phyloP scores from a whole-genome alignment of 371 early-diverging fungal species.

The Mycotypha africana region DNA sequence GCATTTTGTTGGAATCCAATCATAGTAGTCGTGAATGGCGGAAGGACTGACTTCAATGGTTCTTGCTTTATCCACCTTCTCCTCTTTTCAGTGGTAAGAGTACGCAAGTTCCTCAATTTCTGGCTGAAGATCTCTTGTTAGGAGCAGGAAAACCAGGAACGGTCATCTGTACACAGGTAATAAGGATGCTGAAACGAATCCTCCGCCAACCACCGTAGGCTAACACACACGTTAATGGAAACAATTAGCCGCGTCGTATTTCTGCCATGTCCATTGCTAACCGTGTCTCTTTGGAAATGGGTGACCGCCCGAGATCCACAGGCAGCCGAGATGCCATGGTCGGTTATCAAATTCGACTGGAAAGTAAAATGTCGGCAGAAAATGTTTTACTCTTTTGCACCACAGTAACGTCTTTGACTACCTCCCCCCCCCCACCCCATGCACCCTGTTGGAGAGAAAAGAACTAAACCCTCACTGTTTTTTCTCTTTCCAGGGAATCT shows the following conservation, averaged over 20 bases:
- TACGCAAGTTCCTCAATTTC: slow-evolving; percentile 87
- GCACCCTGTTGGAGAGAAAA: neutral
- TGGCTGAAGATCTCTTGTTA: slow-evolving; percentile 60
- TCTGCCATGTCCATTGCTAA: slow-evolving; percentile 91
- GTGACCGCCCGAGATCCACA: slow-evolving; percentile 45
- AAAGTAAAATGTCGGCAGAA: slow-evolving; percentile 47
- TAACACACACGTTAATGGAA: neutral
- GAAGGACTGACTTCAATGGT: neutral
- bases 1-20: slow-evolving; percentile 15
- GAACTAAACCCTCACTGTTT: slow-evolving; percentile 2
- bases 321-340: slow-evolving; percentile 57
- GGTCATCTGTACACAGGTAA: slow-evolving; percentile 86
- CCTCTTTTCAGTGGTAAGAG: slow-evolving; percentile 79
- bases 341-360: slow-evolving; percentile 84
- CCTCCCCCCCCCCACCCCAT: too few relatives aligned
- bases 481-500: slow-evolving; percentile 70
- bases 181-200: neutral
- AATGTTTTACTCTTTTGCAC: slow-evolving; percentile 72
- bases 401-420: slow-evolving; percentile 24
- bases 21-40: too few relatives aligned
- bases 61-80: neutral
- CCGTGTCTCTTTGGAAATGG: slow-evolving; percentile 82
- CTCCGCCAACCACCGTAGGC: too few relatives aligned
- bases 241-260: slow-evolving; percentile 77
- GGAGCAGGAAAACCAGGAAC: slow-evolving; percentile 23